phyloP scores from a whole-genome alignment of 2,329 filamentous ascomycete species.

The Pseudopyrenochaeta lycopersici region DNA sequence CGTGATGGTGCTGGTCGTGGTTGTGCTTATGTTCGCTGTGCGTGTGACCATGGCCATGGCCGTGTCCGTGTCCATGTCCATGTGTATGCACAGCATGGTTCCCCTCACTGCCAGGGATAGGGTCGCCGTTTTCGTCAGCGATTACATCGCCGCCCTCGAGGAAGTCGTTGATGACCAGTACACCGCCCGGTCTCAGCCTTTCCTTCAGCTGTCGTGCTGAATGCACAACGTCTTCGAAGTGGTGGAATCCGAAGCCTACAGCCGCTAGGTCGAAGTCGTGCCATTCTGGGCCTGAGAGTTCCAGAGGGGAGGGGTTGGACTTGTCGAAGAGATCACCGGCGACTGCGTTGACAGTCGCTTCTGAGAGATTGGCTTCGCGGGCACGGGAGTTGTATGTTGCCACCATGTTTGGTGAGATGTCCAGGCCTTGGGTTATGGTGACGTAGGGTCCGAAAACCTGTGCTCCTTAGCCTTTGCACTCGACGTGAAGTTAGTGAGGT shows the following conservation, averaged over 20 bases:
- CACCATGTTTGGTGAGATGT: conserved; percentile 77
- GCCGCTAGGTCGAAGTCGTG: conserved; percentile 54
- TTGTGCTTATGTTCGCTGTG: conserved; percentile 25
- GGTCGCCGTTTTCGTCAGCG: conserved; percentile 36
- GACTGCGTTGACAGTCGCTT: conserved; percentile 31
- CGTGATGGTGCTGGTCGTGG: conserved; percentile 16
- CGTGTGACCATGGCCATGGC: conserved; percentile 24
- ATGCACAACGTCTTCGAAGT: conserved; percentile 66
- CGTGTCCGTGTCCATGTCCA: conserved; percentile 31
- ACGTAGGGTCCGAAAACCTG: conserved; percentile 70
- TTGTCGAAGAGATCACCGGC: conserved; percentile 50
- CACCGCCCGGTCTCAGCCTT: conserved; percentile 71
- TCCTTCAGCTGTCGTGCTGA: conserved; percentile 67
- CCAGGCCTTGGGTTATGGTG: conserved; percentile 71
- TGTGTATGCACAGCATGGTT: conserved; percentile 34
- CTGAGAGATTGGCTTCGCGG: conserved; percentile 20
- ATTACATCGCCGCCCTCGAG: conserved; percentile 60
- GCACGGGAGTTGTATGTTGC: conserved; percentile 70
- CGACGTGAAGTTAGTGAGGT: not conserved
- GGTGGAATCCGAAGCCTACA: conserved; percentile 57
- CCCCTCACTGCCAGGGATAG: conserved; percentile 31
- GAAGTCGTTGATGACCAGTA: conserved; percentile 74
- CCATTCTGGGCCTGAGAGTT: conserved; percentile 41
- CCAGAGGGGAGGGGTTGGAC: conserved; percentile 22
- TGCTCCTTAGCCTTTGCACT: not conserved